A percentile compares a stretch with the other conserved stretches of the same genome.
phyloP scores from a whole-genome alignment of 768 basidiomycete genomes.

The Cubamyces sp. region DNA sequence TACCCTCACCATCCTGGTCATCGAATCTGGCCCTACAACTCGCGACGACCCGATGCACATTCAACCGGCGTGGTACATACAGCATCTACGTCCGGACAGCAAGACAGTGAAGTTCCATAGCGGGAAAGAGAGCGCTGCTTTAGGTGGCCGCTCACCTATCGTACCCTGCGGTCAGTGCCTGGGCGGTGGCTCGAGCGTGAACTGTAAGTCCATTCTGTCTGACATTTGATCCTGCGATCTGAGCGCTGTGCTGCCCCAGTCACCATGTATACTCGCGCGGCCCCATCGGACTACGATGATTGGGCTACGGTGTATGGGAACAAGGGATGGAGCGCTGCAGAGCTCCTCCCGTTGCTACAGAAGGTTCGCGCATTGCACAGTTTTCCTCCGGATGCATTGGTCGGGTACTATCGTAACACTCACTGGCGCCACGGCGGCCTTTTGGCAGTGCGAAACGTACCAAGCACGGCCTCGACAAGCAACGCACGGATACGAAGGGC shows the following conservation, averaged over 20 bases:
- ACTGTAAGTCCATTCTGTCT: conserved; percentile 42
- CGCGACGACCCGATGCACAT: conserved; percentile 48
- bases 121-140: conserved; percentile 43
- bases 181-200: conserved; percentile 64
- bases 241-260: neutral
- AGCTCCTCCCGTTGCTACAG: conserved; percentile 56
- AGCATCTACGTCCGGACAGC: conserved; percentile 42
- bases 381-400: too few species aligned
- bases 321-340: conserved; percentile 58
- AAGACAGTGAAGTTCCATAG: conserved; percentile 49
- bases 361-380: conserved; percentile 36
- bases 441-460: conserved; percentile 38
- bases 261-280: conserved; percentile 53
- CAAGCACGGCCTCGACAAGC: conserved; percentile 30
- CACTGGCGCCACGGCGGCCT: neutral
- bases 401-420: too few species aligned
- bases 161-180: conserved; percentile 52
- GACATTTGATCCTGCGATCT: neutral
- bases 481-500: conserved; percentile 42
- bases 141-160: conserved; percentile 47
- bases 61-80: conserved; percentile 55
- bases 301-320: conserved; percentile 55
- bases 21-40: conserved; percentile 63
- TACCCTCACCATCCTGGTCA: conserved; percentile 55
- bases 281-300: conserved; percentile 64